Evolutionary conservation across 169 alveolate genomes (phyloP).

Genomic region (Cryptosporidium sp.): DNA sequence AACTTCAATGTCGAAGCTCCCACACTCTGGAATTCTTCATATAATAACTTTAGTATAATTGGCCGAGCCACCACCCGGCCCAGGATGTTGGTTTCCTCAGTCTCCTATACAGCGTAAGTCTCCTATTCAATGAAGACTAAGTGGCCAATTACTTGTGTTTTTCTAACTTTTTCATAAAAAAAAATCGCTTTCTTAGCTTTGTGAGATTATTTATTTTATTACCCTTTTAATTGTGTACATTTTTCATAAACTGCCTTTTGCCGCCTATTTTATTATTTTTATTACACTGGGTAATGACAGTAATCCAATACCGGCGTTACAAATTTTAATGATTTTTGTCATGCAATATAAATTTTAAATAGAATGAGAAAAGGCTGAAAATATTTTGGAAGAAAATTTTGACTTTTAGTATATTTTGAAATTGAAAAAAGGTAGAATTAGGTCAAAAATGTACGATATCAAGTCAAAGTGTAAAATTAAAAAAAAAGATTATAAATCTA

Average conservation of each 20-base stretch:
- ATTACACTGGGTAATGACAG: neutral
- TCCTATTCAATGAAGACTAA: neutral
- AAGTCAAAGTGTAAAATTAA: neutral
- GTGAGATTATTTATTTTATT: conserved; percentile 12
- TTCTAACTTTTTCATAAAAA: conserved; percentile 11
- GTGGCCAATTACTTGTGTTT: neutral
- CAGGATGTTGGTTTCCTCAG: neutral
- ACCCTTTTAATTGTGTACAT: neutral
- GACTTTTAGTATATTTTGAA: neutral
- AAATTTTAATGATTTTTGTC: conserved; percentile 2
- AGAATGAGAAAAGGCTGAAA: neutral
- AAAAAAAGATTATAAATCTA: neutral
- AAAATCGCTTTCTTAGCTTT: neutral
- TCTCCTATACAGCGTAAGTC: neutral
- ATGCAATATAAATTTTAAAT: neutral
- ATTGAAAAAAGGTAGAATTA: neutral
- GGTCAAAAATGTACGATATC: too few species aligned
- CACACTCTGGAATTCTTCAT: conserved; percentile 13
- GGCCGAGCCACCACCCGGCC: conserved; percentile 12
- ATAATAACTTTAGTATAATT: conserved; percentile 1
- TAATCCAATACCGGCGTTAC: conserved; percentile 1
- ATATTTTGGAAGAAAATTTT: neutral
- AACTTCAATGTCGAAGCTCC: neutral
- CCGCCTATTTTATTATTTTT: neutral
- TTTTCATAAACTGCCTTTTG: conserved; percentile 13